Base-by-base conservation (phyloP, 805 yeast species). In the Cephaloascus fragrans region DNA sequence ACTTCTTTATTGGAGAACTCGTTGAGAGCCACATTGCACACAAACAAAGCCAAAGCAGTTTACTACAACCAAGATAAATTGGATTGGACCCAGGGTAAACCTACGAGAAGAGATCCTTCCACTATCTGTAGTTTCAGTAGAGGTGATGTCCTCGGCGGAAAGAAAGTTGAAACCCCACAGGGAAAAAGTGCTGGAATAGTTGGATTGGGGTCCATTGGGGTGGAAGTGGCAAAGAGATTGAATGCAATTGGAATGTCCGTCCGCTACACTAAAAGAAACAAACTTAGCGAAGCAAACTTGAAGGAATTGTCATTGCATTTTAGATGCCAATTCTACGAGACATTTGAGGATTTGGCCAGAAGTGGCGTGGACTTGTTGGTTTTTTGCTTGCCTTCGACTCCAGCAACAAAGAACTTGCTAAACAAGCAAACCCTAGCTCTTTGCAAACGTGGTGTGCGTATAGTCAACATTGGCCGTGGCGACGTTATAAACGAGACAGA, bases 171-270 rank as follows among this genome's bases (percentile, higher is more conserved):
- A 17, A 67, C 76, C 3, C 87, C 88, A 4, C 53, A 56, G 14
- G 77, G 77, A 17, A 79, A 75, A 50, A 62, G 62, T 18, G 87
- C 69, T 1, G 75, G 79, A 3, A 68, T 84, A 26, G 73, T 82
- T 3, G 95, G 94, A 0, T 78, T 83, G 49, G 94, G 95, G 1
- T 65, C 75, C 17, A 84, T 84, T 47, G 95, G 94, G 6, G 70
- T 71, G 51, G 65, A 69, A 23, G 74, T 82, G 41, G 93, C 79
- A 3, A 57, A 56, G 36, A 68, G 80, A 48, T 63, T 84, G 42
- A 38, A 61, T 36, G 61, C 60, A n/a, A 55, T 84, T 26, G 87
- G 85, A 3, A 77, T 83, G 83, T 58, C 71, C 17, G 64, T 84
- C 29, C 69, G 69, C 41, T 83, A 83, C 46, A 67, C 75, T 39